Evolutionary conservation across 352 stramenopile genomes (phyloP).

Genomic region (Phytopythium chamaehyphon): DNA sequence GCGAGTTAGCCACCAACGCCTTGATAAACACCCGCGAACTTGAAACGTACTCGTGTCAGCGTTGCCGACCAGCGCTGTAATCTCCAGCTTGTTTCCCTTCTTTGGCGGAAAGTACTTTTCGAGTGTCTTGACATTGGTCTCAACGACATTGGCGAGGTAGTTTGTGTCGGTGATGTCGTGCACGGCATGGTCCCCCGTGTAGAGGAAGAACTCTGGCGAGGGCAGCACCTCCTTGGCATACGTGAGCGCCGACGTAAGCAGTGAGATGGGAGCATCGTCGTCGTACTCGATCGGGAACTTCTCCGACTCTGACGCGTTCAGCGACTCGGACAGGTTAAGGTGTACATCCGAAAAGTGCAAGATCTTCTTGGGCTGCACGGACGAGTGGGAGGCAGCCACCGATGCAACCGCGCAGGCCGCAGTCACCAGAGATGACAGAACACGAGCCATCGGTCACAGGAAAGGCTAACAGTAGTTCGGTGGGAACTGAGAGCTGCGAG

Average conservation of each 20-base stretch:
- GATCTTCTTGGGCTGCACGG: slow-evolving; percentile 35
- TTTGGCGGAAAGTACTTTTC: slow-evolving; percentile 45
- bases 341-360: slow-evolving; percentile 78
- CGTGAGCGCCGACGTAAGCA: slow-evolving; percentile 56
- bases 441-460: slow-evolving; percentile 1
- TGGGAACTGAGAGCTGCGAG: neutral
- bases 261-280: slow-evolving; percentile 34
- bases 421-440: neutral
- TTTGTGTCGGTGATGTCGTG: slow-evolving; percentile 39
- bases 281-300: slow-evolving; percentile 30
- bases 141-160: slow-evolving; percentile 43
- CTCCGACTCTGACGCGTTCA: slow-evolving; percentile 29
- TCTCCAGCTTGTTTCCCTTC: slow-evolving; percentile 27
- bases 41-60: slow-evolving; percentile 40
- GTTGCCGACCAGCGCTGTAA: slow-evolving; percentile 66
- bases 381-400: neutral
- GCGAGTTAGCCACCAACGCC: neutral
- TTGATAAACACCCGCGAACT: neutral
- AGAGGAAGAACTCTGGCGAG: slow-evolving; percentile 64
- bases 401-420: neutral
- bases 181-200: slow-evolving; percentile 67
- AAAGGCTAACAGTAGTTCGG: neutral
- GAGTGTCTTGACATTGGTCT: slow-evolving; percentile 58
- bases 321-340: slow-evolving; percentile 47
- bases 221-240: slow-evolving; percentile 56